Evolutionary conservation across 2,329 filamentous ascomycete species (phyloP), one percentile per base, ranked within the genome.

Genomic region (Diaporthe humulicola): DNA sequence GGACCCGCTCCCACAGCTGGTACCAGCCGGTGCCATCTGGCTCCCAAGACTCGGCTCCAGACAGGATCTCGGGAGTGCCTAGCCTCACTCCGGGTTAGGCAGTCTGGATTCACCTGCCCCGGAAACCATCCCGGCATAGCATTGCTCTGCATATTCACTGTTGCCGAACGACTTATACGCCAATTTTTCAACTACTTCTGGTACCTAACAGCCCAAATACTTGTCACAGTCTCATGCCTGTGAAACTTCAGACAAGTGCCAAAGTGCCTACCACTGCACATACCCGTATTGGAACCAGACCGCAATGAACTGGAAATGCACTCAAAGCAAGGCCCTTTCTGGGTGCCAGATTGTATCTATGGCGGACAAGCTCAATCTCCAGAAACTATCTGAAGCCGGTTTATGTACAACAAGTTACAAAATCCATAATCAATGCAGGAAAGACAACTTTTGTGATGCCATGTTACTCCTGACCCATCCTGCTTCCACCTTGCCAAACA

Each of bases 341-440:
- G 33, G 33, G 28, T 54, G 33, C 64, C 38, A 69, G 48, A 38
- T 54, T 40, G 64, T 54, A 40, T 69, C 52, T 36, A 15, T n/a
- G 33, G 48, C 7, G n/a, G 48, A 28, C 64, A 36, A 54, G 64
- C 22, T 36, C 3, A n/a, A 22, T 60, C 30, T 45, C 50, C 42
- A 52, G 50, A 64, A 54, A 64, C 25, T 33, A 54, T 64, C 70
- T 78, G 77, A 71, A 77, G 76, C 70, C 64, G 4, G 70, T 72
- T 76, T 77, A 76, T 77, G 76, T 64, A 77, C 77, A 75, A 74
- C 75, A 42, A 42, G 19, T 60, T 72, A 72, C 42, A 61, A 72
- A 36, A 28, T 40, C 57, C 70, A 42, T 67, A 22, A 54, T 42
- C 70, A 19, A 19, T 36, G 36, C 48, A 38, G 45, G 48, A 50